Percentiles rank a stretch among this genome's conserved stretches.
Conservation (phyloP, 208 protist genomes). For the Vickermania ingenoplastis region DNA sequence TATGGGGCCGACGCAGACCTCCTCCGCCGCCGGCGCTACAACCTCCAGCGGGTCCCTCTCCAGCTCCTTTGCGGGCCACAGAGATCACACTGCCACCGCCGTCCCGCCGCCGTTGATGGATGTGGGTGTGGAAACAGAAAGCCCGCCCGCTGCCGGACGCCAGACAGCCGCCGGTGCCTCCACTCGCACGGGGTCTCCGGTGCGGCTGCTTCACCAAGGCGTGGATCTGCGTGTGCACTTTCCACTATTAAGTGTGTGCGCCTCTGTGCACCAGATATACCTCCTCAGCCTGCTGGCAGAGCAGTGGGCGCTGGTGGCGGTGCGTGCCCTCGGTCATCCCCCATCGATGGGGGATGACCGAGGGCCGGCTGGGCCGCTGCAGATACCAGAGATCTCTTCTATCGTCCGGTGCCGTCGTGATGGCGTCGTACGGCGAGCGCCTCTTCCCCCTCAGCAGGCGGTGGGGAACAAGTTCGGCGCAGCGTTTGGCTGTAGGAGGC, state of each 20-base stretch:
- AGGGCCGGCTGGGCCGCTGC: too few relatives aligned
- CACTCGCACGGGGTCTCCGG: not conserved
- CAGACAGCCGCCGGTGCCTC: not conserved
- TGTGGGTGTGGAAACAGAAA: too few relatives aligned
- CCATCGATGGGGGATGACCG: too few relatives aligned
- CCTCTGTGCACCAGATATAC: conserved; percentile 19
- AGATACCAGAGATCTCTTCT: too few relatives aligned
- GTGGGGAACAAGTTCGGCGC: too few relatives aligned
- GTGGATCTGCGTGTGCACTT: not conserved
- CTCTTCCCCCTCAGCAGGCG: too few relatives aligned
- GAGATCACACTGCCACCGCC: not conserved
- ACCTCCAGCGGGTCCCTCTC: not conserved
- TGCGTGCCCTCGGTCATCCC: too few relatives aligned
- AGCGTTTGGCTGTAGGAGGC: too few relatives aligned
- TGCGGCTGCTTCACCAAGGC: not conserved
- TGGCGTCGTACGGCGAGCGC: too few relatives aligned
- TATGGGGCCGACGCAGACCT: not conserved
- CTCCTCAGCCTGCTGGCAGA: conserved; percentile 17
- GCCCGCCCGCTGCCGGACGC: too few relatives aligned
- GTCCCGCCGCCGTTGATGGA: too few relatives aligned
- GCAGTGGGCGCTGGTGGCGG: conserved; percentile 4
- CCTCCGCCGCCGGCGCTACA: not conserved
- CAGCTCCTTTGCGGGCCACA: not conserved
- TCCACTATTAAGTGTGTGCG: conserved; percentile 12
- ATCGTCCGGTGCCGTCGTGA: too few relatives aligned